Conservation (phyloP, 176 grass and related monocot genomes). For the Ensete ventricosum region DNA sequence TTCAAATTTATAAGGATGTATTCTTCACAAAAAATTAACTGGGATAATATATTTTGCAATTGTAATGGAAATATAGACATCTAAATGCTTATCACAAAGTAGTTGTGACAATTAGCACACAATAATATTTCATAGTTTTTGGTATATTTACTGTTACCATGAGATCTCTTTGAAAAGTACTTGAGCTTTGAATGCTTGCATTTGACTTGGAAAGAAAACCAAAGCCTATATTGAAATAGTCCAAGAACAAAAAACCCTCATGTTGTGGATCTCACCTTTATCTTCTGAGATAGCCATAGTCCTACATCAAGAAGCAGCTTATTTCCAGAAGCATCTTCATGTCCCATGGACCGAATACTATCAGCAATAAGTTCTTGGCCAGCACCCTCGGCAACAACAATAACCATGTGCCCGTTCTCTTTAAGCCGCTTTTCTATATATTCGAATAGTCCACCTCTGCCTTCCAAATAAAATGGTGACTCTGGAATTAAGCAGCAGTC, state of each 20-base stretch:
- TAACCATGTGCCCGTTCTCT: constrained; percentile 18
- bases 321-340: constrained; percentile 15
- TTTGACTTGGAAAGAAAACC: too few relatives aligned
- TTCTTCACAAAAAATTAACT: neutral
- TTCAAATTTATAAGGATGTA: neutral
- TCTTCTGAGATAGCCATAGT: constrained; percentile 14
- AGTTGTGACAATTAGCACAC: too few relatives aligned
- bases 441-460: constrained; percentile 15
- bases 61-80: neutral
- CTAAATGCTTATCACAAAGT: too few relatives aligned
- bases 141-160: too few relatives aligned
- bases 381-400: constrained; percentile 16
- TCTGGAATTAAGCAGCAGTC: constrained; percentile 16
- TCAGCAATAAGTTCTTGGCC: constrained; percentile 14
- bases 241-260: neutral
- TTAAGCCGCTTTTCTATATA: constrained; percentile 15
- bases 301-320: constrained; percentile 16
- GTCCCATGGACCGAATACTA: neutral
- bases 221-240: neutral
- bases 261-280: neutral
- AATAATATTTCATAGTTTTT: too few relatives aligned
- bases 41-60: neutral
- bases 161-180: too few relatives aligned
- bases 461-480: constrained; percentile 18
- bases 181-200: too few relatives aligned